Conservation (phyloP, 1,139 yeast genomes). For the Suhomyces ambrosiae region DNA sequence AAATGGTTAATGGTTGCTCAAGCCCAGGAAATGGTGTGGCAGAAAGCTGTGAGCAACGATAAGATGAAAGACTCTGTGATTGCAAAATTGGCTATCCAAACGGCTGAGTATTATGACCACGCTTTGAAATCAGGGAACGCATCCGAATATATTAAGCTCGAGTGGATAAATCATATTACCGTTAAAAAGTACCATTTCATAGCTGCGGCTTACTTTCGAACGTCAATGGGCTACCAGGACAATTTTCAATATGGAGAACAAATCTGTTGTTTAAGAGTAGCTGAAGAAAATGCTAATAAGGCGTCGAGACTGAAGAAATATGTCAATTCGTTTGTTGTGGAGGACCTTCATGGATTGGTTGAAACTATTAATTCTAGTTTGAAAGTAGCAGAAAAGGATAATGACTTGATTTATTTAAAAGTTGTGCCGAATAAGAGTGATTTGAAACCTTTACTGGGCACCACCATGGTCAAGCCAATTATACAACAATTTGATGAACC, state of each 20-base stretch:
- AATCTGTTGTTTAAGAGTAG: constrained; percentile 55
- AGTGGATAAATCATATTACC: constrained; percentile 63
- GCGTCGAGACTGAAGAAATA: constrained; percentile 47
- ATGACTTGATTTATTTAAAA: constrained; percentile 75
- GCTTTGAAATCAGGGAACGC: constrained; percentile 49
- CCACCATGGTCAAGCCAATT: constrained; percentile 58
- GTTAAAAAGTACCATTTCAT: constrained; percentile 64
- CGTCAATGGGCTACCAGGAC: constrained; percentile 52
- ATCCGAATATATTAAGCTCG: constrained; percentile 56
- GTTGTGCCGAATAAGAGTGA: constrained; percentile 53
- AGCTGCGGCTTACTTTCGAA: constrained; percentile 70
- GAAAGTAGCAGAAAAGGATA: constrained; percentile 70
- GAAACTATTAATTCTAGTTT: constrained; percentile 48
- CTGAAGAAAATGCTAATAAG: constrained; percentile 31
- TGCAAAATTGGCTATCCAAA: constrained; percentile 65
- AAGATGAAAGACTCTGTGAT: constrained; percentile 61
- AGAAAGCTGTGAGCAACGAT: constrained; percentile 57
- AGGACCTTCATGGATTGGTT: constrained; percentile 51
- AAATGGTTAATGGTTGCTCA: constrained; percentile 67
- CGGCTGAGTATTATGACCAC: constrained; percentile 55
- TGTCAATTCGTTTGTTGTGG: constrained; percentile 45
- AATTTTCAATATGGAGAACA: constrained; percentile 67
- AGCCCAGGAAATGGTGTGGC: constrained; percentile 89
- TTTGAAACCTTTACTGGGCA: constrained; percentile 49
- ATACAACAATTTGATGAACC: constrained; percentile 36